Base-by-base conservation (phyloP, 1,139 yeast genomes). In the Scheffersomyces illinoinensis region DNA sequence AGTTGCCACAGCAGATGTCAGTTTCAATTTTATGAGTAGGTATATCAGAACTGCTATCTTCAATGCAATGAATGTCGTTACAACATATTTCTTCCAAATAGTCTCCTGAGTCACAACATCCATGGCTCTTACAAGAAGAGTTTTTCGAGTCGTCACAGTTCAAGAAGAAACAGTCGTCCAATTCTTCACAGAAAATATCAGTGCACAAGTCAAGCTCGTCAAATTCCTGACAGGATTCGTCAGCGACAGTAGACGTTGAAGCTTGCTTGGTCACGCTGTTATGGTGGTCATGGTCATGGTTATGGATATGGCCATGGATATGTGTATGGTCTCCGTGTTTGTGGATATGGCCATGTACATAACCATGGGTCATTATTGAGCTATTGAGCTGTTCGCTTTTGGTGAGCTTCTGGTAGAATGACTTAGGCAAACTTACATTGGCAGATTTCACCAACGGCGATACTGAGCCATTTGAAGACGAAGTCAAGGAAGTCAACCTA, bases 331-430 rank as follows among this genome's bases (percentile, higher is more conserved):
- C 85, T 61, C 81, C 78, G 67, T 85, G 89, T 66, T 83, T 85
- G 70, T 87, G 91, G 47, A 87, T 86, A 66, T 87, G 91, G 1
- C 91, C 91, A 71, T 87, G 91, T 19, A 87, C 88, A 54, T 84
- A 79, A 18, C 90, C 89, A 62, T 84, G 85, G 19, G 81, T 76
- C 39, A 69, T 62, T 12, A 64, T 50, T 51, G 50, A 19, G 21
- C 23, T 19, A 23, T 26, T 50, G 33, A 21, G 19, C 20, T 21
- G 53, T 18, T 48, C 51, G 17, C 26, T 24, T 20, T 48, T 48
- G 10, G 21, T 20, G 24, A 50, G 33, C 18, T 26, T 19, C 19
- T 50, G 24, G 24, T 24, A 26, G n/a, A 52, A 43, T 6, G 47
- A 26, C 43, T 26, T 19, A 18, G 43, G 54, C 43, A 33, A 33